These are phyloP conservation scores for Arctostaphylos glauca DNA, from an alignment of 148 eudicot species.

Conservation along the genomic window DNA sequence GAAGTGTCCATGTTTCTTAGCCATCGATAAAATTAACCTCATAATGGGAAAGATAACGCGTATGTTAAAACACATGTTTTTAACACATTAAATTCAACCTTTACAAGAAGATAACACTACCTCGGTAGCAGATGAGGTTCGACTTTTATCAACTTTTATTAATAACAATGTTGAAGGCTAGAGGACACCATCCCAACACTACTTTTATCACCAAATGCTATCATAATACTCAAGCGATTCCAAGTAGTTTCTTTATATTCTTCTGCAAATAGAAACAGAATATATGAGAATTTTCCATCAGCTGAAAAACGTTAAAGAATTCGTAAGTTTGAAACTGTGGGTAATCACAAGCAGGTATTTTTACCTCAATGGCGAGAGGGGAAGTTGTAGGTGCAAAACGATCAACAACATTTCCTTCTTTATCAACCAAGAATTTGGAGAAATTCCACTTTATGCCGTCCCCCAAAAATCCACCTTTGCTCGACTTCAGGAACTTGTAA, in stretches of 20 bases:
- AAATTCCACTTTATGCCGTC: conserved; percentile 86
- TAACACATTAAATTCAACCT: background rate
- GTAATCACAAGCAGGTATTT: background rate
- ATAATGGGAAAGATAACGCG: background rate
- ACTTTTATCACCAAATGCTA: background rate
- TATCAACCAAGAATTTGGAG: conserved; percentile 74
- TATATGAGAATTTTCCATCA: background rate
- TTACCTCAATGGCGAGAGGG: conserved; percentile 87
- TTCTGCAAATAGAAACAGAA: conserved; percentile 47
- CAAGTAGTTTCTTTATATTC: conserved; percentile 73
- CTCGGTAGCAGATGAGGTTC: background rate
- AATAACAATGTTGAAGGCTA: background rate
- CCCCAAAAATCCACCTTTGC: conserved; percentile 74
- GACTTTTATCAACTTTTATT: background rate
- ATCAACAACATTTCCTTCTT: conserved; percentile 70
- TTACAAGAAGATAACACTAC: background rate
- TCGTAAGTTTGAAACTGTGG: background rate
- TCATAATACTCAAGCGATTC: conserved; percentile 29
- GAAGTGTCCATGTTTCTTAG: background rate
- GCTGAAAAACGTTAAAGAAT: background rate
- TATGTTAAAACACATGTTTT: background rate
- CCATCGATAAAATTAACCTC: background rate
- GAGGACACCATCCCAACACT: background rate
- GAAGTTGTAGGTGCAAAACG: conserved; percentile 93
- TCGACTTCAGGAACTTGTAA: conserved; percentile 69